Conservation (phyloP, 805 yeast genomes). For the Saccharomyces mikatae region DNA sequence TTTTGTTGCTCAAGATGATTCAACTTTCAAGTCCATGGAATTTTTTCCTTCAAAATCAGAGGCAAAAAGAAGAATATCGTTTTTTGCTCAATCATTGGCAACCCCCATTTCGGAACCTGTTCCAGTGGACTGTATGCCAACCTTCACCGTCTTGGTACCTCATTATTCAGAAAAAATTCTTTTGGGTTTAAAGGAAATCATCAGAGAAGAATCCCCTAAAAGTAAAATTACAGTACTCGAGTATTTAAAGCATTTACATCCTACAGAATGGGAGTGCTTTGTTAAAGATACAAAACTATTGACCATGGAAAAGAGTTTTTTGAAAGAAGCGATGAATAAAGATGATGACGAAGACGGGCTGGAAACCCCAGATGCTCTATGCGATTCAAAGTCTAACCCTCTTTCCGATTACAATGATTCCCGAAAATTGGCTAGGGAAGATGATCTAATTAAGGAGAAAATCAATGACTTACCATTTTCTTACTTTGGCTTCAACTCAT, state of each 20-base stretch:
- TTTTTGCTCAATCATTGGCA: slow-evolving; percentile 83
- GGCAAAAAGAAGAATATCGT: slow-evolving; percentile 75
- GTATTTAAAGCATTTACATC: slow-evolving; percentile 64
- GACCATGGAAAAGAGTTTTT: slow-evolving; percentile 37
- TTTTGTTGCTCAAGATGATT: slow-evolving; percentile 78
- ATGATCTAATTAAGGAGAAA: slow-evolving; percentile 31
- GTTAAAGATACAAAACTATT: slow-evolving; percentile 66
- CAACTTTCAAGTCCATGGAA: slow-evolving; percentile 45
- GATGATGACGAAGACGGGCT: slow-evolving; percentile 6
- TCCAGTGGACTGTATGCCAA: slow-evolving; percentile 63
- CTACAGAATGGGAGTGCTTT: slow-evolving; percentile 73
- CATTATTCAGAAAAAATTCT: slow-evolving; percentile 81
- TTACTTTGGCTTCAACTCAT: slow-evolving; percentile 62
- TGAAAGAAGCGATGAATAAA: slow-evolving; percentile 26
- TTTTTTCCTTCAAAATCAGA: slow-evolving; percentile 58
- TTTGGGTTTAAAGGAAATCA: slow-evolving; percentile 67
- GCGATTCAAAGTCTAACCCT: background rate
- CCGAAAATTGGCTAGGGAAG: background rate
- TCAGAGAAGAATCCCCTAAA: slow-evolving; percentile 54
- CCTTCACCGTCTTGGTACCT: slow-evolving; percentile 77
- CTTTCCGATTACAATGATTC: background rate
- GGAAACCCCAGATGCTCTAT: background rate
- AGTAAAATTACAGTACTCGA: slow-evolving; percentile 67
- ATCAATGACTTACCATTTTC: slow-evolving; percentile 61
- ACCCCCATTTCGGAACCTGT: slow-evolving; percentile 75